phyloP scores from a whole-genome alignment of 139 green algal genomes.

The Chlorella vulgaris region DNA sequence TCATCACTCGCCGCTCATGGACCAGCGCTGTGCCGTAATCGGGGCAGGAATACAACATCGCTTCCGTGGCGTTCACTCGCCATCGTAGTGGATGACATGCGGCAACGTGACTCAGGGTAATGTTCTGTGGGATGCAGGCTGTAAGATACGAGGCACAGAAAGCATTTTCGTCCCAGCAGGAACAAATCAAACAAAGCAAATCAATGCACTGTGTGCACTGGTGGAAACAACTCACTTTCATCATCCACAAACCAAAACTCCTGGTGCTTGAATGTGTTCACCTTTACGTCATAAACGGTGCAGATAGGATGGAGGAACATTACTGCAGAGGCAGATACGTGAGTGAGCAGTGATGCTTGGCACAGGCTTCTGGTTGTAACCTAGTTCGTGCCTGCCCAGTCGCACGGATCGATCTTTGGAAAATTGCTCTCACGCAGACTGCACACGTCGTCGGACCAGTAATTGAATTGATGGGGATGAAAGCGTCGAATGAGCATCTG shows the following conservation, averaged over 20 bases:
- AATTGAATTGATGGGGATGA: no score
- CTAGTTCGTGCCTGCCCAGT: no score
- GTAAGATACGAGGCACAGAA: not conserved
- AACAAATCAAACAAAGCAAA: not conserved
- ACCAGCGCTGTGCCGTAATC: not conserved
- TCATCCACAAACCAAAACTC: not conserved
- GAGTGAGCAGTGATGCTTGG: no score
- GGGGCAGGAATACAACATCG: not conserved
- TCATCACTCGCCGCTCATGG: not conserved
- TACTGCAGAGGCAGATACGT: no score
- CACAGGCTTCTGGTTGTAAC: no score
- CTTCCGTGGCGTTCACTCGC: not conserved
- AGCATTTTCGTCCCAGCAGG: not conserved
- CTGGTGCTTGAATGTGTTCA: no score
- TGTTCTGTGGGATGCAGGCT: not conserved
- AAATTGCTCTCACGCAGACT: no score
- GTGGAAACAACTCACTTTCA: not conserved
- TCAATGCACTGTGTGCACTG: not conserved
- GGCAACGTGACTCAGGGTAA: not conserved
- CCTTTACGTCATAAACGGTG: no score
- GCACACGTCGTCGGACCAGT: no score
- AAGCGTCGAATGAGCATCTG: no score
- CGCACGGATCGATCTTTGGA: no score
- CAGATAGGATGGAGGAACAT: no score
- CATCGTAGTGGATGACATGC: not conserved